Base-by-base conservation (phyloP, 495 filamentous ascomycete genomes). In the Penicillium antarcticum region DNA sequence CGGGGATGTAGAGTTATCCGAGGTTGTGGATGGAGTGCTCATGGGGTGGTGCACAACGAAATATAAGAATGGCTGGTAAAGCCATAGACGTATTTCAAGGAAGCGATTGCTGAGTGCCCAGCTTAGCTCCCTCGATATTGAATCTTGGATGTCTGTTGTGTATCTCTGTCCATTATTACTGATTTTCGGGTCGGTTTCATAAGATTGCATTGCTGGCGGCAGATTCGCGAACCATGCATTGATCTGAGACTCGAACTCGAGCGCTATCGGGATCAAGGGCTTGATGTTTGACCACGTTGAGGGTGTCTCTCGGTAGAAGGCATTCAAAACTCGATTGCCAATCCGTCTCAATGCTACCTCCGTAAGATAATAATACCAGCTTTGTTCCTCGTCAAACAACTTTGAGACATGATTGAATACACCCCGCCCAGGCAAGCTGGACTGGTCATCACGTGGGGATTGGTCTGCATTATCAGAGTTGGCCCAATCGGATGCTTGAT, bases 361-460 rank as follows among this genome's bases (percentile, higher is more conserved):
- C 9, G 63, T 56, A 13, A 70, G 57, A 46, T 70, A 70, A 52
- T 69, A 70, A 48, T 65, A 70, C 67, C 67, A 70, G 17, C 41
- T 51, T 42, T 56, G 29, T 31, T 50, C 46, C 13, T 50, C 40
- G 13, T 50, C 17, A 24, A 45, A 51, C 18, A 51, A 33, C 9
- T 41, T 38, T 6, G 42, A 18, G 16, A 45, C 24, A 26, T 52
- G 48, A n/a, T 29, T 42, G 12, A n/a, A 42, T 2, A 42, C 21
- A 12, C 19, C 39, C 13, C 39, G 9, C 3, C 3, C 18, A 5
- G 39, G 12, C 19, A 42, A 10, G 23, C 21, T n/a, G 11, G 39
- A 16, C 7, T 2, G 18, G 7, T 42, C 39, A 5, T 9, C 38
- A 17, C 43, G 1, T 3, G 36, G 23, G 16, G 49, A 37, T 26